Conservation (phyloP, 2,329 filamentous ascomycete genomes). For the Aureobasidium subglaciale region DNA sequence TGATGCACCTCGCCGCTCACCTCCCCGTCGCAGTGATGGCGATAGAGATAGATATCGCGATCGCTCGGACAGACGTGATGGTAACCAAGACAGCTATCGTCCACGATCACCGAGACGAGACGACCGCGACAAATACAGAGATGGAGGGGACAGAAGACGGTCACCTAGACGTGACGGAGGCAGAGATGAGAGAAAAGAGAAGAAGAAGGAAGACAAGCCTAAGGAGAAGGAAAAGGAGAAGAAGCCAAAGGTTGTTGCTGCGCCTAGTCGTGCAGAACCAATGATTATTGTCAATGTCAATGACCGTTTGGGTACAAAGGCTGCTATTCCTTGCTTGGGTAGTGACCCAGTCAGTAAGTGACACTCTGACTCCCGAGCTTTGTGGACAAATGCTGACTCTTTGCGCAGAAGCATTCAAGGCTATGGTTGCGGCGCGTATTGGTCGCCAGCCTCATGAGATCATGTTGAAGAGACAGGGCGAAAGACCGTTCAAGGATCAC, state of each 20-base stretch:
- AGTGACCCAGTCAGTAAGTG: constrained; percentile 62
- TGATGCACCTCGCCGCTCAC: constrained; percentile 28
- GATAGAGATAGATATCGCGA: constrained; percentile 18
- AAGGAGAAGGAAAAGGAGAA: constrained; percentile 24
- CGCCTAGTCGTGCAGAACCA: constrained; percentile 51
- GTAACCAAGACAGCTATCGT: constrained; percentile 16
- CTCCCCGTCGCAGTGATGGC: constrained; percentile 21
- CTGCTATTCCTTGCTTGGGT: constrained; percentile 80
- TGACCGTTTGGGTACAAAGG: constrained; percentile 92
- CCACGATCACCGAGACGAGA: constrained; percentile 10
- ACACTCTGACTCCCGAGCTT: constrained; percentile 22
- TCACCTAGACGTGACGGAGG: constrained; percentile 12
- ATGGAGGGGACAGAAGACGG: constrained; percentile 5
- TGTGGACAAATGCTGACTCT: constrained; percentile 13
- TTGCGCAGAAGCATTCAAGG: constrained; percentile 64
- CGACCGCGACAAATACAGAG: constrained; percentile 23
- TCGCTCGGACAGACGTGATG: constrained; percentile 8
- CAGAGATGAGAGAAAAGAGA: constrained; percentile 13
- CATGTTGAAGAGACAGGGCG: constrained; percentile 81
- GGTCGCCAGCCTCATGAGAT: constrained; percentile 88
- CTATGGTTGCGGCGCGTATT: constrained; percentile 82
- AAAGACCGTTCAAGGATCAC: constrained; percentile 88
- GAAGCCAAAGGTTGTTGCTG: constrained; percentile 17
- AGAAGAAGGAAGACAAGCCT: constrained; percentile 14
- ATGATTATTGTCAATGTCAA: constrained; percentile 96